These are phyloP conservation scores for Kluyveromyces lactis DNA, from an alignment of 805 yeast species.

Conservation along the genomic window DNA sequence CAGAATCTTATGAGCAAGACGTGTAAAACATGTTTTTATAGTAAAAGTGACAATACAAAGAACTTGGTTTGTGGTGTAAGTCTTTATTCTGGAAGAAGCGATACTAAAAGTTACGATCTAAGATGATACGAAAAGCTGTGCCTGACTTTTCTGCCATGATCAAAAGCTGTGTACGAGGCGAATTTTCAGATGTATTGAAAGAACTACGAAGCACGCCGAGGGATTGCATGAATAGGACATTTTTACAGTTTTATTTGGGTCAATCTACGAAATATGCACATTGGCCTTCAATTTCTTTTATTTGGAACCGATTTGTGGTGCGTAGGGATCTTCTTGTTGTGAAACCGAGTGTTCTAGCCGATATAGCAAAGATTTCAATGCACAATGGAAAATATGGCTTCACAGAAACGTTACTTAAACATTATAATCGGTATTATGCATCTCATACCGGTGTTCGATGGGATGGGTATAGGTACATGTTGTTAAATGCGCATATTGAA, in stretches of 20 bases:
- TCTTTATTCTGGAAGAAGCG: no score
- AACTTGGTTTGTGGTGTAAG: no score
- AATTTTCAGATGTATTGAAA: conserved; percentile 16
- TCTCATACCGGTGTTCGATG: conserved; percentile 6
- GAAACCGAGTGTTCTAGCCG: conserved; percentile 18
- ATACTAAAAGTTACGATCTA: no score
- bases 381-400: conserved; percentile 13
- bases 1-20: no score
- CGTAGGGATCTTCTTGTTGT: conserved; percentile 13
- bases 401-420: conserved; percentile 3
- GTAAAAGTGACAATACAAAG: no score
- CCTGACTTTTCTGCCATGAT: conserved; percentile 11
- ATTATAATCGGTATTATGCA: conserved; percentile 12
- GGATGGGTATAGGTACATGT: conserved; percentile 12
- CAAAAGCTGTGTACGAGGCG: conserved; percentile 18
- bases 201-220: conserved; percentile 8
- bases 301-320: conserved; percentile 25
- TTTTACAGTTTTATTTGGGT: conserved; percentile 17
- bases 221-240: conserved; percentile 17
- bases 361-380: conserved; percentile 21
- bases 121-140: neutral
- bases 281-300: conserved; percentile 16
- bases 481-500: conserved; percentile 21
- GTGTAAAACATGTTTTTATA: no score
- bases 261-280: conserved; percentile 24